Percentiles rank a stretch among this genome's conserved stretches.
phyloP scores from a whole-genome alignment of 306 rosid species.

The Prunus dulcis region DNA sequence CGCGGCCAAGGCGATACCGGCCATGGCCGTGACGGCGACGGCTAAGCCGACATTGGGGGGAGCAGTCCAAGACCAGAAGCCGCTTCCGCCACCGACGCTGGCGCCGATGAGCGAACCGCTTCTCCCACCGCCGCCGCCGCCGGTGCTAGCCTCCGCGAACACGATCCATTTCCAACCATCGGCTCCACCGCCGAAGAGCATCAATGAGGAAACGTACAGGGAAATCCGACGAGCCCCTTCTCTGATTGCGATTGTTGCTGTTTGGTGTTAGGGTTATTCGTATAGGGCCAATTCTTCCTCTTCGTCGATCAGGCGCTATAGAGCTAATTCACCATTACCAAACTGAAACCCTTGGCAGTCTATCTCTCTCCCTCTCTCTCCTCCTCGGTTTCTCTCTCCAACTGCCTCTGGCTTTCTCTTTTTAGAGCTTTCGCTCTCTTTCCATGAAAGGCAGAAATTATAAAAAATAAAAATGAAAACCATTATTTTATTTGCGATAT shows the following conservation, averaged over 20 bases:
- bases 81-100: conserved; percentile 17
- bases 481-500: neutral
- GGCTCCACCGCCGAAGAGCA: conserved; percentile 15
- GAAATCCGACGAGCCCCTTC: conserved; percentile 4
- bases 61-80: conserved; percentile 25
- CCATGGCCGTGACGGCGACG: conserved; percentile 36
- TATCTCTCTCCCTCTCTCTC: neutral
- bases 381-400: neutral
- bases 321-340: conserved; percentile 2
- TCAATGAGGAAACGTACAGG: conserved; percentile 7
- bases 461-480: neutral
- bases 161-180: conserved; percentile 28
- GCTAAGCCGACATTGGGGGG: conserved; percentile 34
- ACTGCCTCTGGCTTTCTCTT: conserved; percentile 4
- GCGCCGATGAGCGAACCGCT: conserved; percentile 13
- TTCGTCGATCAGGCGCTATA: neutral
- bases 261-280: neutral
- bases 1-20: conserved; percentile 39
- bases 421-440: conserved; percentile 19
- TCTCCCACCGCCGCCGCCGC: neutral
- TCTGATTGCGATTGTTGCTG: neutral
- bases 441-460: conserved; percentile 12
- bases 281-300: neutral
- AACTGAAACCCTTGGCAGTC: neutral
- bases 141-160: conserved; percentile 24